Conservation (phyloP, 306 rosid species). For the Begonia loranthoides region DNA sequence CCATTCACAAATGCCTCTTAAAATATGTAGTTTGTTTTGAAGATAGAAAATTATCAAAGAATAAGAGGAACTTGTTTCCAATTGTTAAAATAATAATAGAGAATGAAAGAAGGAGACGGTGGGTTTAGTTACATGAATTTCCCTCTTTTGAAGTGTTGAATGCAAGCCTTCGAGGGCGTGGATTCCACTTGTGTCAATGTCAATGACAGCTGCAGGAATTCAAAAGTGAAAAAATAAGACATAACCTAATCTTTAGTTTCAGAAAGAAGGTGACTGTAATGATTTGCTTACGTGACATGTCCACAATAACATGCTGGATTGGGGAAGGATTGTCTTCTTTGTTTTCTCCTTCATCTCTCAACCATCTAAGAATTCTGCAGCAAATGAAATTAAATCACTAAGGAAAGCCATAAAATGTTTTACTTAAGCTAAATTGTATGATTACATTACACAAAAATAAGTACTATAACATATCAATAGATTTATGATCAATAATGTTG, state of each 20-base stretch:
- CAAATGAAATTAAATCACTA: background rate
- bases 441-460: too few species aligned
- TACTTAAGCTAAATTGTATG: too few species aligned
- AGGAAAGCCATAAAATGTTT: background rate
- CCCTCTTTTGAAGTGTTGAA: slow-evolving; percentile 40
- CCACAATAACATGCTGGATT: slow-evolving; percentile 34
- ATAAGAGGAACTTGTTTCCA: too few species aligned
- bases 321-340: slow-evolving; percentile 13
- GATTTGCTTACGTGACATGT: slow-evolving; percentile 67
- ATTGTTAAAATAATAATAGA: too few species aligned
- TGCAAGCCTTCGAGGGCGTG: slow-evolving; percentile 44
- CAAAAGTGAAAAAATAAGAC: too few species aligned
- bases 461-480: too few species aligned
- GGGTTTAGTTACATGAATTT: slow-evolving; percentile 26
- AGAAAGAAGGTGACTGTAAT: background rate
- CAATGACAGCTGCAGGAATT: slow-evolving; percentile 49
- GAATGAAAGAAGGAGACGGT: too few species aligned
- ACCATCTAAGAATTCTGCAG: slow-evolving; percentile 66
- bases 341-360: slow-evolving; percentile 37
- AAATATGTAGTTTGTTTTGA: too few species aligned
- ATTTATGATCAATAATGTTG: too few species aligned
- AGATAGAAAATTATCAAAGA: too few species aligned
- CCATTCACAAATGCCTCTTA: background rate
- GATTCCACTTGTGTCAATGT: slow-evolving; percentile 76
- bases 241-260: too few species aligned